Evolutionary conservation across 495 filamentous ascomycete species (phyloP).

Genomic region (Talaromyces adpressus): DNA sequence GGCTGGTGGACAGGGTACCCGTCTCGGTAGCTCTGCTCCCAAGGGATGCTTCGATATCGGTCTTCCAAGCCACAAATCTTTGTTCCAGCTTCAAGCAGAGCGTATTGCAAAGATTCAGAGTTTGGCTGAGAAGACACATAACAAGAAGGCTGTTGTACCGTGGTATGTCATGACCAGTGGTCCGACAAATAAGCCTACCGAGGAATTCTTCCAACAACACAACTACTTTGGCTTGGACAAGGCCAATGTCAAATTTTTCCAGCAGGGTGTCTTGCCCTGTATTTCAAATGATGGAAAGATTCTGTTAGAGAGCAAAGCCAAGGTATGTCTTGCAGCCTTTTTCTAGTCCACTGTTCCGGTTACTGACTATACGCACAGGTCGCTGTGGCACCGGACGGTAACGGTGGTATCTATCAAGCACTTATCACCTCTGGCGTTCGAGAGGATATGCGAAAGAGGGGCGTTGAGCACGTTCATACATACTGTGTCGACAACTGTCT

Average conservation of each 20-base stretch:
- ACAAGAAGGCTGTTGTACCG: conserved; percentile 68
- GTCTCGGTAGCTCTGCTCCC: conserved; percentile 87
- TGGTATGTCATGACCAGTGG: conserved; percentile 99
- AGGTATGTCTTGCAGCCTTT: conserved; percentile 39
- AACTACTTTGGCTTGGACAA: conserved; percentile 82
- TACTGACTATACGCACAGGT: conserved; percentile 39
- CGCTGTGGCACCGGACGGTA: conserved; percentile 96
- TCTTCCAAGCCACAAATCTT: conserved; percentile 81
- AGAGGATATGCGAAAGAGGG: conserved; percentile 79
- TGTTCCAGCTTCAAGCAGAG: conserved; percentile 97
- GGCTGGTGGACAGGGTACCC: conserved; percentile 94
- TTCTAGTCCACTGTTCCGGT: neutral
- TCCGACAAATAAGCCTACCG: conserved; percentile 85
- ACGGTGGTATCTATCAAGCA: conserved; percentile 94
- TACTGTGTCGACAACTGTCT: conserved; percentile 99
- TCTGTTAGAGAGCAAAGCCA: conserved; percentile 80
- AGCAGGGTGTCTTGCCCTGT: conserved; percentile 94
- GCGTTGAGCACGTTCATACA: conserved; percentile 91
- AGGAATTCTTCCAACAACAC: conserved; percentile 86
- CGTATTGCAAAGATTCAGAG: conserved; percentile 81
- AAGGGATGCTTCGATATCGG: conserved; percentile 98
- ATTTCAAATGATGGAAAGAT: conserved; percentile 98
- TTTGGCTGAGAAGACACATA: conserved; percentile 65
- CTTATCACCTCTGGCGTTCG: conserved; percentile 76
- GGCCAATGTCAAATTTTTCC: conserved; percentile 86